Conservation (phyloP, 73 alveolate genomes). For the Paramecium primaurelia region DNA sequence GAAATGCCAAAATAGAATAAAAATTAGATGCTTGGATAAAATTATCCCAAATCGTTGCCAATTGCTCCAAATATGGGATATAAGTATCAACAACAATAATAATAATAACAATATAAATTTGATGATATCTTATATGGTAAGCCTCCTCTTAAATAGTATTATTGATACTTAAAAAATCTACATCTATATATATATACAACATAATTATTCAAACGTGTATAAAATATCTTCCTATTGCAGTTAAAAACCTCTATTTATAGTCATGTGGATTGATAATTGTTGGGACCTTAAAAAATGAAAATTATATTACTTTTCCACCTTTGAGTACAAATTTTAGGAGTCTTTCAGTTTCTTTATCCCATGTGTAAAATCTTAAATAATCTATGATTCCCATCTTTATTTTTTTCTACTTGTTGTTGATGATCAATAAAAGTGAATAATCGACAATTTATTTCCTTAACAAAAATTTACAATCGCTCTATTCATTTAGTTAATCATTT, state of each 20-base stretch:
- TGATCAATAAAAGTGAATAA: constrained; percentile 26
- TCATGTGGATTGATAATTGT: constrained; percentile 18
- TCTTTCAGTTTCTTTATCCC: constrained; percentile 36
- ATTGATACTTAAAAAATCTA: neutral
- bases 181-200: neutral
- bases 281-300: neutral
- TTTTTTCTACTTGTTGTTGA: neutral
- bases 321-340: neutral
- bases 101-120: neutral
- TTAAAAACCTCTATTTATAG: neutral
- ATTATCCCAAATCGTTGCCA: neutral
- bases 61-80: constrained; percentile 23
- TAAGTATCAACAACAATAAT: neutral
- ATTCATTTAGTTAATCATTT: neutral
- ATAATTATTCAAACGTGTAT: neutral
- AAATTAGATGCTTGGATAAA: neutral
- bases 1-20: constrained; percentile 23
- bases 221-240: neutral
- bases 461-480: constrained; percentile 1
- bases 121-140: neutral
- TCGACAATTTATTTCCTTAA: neutral
- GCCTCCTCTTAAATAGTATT: constrained; percentile 11
- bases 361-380: constrained; percentile 15
- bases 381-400: constrained; percentile 1
- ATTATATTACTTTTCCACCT: neutral